phyloP scores from a whole-genome alignment of 495 filamentous ascomycete species.

The Tuber indicum region DNA sequence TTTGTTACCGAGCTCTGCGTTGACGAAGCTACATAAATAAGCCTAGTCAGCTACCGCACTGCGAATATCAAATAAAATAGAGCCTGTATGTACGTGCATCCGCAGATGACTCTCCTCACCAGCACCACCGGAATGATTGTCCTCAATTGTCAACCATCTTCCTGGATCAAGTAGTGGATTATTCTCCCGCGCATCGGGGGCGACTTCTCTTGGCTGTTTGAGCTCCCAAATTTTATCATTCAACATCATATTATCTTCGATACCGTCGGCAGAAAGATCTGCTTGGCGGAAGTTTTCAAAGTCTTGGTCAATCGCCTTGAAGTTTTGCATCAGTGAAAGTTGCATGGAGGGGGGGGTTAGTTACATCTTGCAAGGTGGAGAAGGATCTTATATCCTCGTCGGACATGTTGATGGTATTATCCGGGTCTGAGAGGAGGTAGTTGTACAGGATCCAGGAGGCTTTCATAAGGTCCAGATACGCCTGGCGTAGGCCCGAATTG shows the following conservation, averaged over 20 bases:
- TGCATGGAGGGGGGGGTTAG: not conserved
- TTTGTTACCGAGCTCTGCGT: not conserved
- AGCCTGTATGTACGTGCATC: not conserved
- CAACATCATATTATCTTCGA: not conserved
- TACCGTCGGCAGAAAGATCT: not conserved
- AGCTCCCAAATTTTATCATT: not conserved
- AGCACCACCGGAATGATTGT: constrained; percentile 13
- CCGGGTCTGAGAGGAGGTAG: constrained; percentile 12
- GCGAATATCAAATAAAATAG: not conserved
- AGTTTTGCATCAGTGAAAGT: not conserved
- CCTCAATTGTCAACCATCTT: constrained; percentile 20
- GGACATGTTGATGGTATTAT: not conserved
- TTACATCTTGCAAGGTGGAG: not conserved
- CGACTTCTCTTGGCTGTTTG: not conserved
- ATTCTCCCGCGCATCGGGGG: not conserved
- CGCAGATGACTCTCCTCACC: not conserved
- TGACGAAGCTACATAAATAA: not conserved
- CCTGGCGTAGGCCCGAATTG: constrained; percentile 24
- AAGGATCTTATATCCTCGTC: not conserved
- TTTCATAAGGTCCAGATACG: constrained; percentile 47
- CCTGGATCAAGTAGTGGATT: constrained; percentile 40
- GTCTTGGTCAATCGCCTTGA: constrained; percentile 15
- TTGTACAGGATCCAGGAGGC: constrained; percentile 47
- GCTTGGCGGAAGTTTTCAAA: constrained; percentile 4
- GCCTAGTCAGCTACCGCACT: not conserved